phyloP scores from a whole-genome alignment of 257 asterid species.

The Lavandula angustifolia region DNA sequence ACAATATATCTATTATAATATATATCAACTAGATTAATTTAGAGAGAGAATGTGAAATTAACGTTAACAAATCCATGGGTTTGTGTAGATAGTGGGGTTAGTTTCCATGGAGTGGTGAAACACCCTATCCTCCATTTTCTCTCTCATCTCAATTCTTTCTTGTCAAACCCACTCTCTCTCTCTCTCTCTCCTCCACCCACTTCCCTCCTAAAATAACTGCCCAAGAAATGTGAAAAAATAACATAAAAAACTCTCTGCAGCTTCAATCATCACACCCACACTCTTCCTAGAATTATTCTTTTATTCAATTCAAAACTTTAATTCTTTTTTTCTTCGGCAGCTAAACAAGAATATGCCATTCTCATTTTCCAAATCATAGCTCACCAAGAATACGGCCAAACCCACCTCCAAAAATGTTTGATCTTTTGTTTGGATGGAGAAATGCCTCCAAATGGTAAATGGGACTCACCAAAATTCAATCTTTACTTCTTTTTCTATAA shows the following conservation, averaged over 20 bases:
- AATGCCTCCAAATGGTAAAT: constrained; percentile 82
- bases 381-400: not conserved
- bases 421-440: constrained; percentile 75
- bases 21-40: too few relatives aligned
- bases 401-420: constrained; percentile 41
- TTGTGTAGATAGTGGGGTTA: constrained; percentile 28
- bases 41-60: not conserved
- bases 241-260: constrained; percentile 1
- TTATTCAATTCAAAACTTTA: not conserved
- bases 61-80: too few relatives aligned
- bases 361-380: not conserved
- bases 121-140: not conserved
- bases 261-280: constrained; percentile 29
- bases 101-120: constrained; percentile 26
- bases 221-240: constrained; percentile 15
- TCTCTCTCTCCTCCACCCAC: constrained; percentile 11
- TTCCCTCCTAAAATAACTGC: constrained; percentile 35
- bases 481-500: not conserved
- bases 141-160: not conserved
- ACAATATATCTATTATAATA: too few relatives aligned
- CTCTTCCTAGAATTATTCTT: not conserved
- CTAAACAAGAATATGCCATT: not conserved
- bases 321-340: not conserved
- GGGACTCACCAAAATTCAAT: not conserved
- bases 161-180: not conserved